Base-by-base conservation (phyloP, 2,329 filamentous ascomycete genomes). In the Alternaria rosae region DNA sequence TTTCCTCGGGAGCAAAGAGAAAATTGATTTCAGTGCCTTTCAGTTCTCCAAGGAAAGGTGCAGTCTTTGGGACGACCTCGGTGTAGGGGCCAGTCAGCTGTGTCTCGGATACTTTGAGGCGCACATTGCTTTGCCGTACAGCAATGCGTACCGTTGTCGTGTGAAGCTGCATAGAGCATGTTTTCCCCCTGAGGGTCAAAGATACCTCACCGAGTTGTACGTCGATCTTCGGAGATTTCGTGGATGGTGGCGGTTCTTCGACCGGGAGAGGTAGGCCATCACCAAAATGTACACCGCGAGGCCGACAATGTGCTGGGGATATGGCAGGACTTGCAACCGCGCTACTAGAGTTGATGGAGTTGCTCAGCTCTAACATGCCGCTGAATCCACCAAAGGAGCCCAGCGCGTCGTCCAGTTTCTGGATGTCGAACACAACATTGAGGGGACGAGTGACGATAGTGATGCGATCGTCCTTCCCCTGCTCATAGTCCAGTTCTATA, bases 351-450 rank as follows among this genome's bases (percentile, higher is more conserved):
- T 90, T 88, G 65, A 97, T 91, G 0, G 94, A 97, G 61, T 87
- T 91, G 65, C 93, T 92, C 76, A 97, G 87, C 71, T 95, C 96
- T 44, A 99, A 82, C 54, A 99, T 91, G 67, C 93, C 93, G 77
- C 94, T 97, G 44, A 99, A 83, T 0, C 95, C 95, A 35, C 95
- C 95, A 79, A 97, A 94, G 85, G 92, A 93, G 58, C 88, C 88
- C 62, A 98, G 89, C 0, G 92, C 92, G 71, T 97, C 93, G 70
- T 98, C 95, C 21, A 98, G 81, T 57, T 88, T 87, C 66, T 91
- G 89, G 15, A 97, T 82, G 74, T 98, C 92, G 42, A 98, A 80
- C 59, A 89, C 87, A 10, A 97, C 77, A 61, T 90, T 87, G 2
- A 97, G 78, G 6, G 94, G 93, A 10, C 96, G 84, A 0, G 93